Base-by-base conservation (phyloP, 192 early-diverging fungal genomes). In the Chytriomyces sp. region DNA sequence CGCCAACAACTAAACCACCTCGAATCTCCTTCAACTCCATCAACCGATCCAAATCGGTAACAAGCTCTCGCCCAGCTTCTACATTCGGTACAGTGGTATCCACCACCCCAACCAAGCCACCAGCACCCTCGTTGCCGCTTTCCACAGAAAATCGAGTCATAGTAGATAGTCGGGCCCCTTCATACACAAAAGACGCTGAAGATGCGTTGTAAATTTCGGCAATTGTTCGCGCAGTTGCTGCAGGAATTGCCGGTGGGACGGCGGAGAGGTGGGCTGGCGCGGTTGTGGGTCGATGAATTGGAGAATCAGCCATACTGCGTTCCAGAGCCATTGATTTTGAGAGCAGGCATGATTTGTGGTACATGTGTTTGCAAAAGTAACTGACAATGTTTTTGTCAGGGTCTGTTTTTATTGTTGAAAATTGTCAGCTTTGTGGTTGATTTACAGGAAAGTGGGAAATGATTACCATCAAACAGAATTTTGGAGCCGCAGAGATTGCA, bases 301-400 rank as follows among this genome's bases (percentile, higher is more conserved):
- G 64, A 24, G 44, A 26, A 43, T 35, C 50, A 10, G 64, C 1
- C 23, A 20, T n/a, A n/a, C 72, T 73, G 16, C 53, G 18, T 1
- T 73, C 46, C 44, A 59, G 57, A 18, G 61, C 11, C 1, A 73
- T 43, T 9, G 72, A 73, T 26, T 73, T 73, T 7, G 72, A 73
- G 43, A 73, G 72, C n/a, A 98, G 80, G 68, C 97, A 99, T 11
- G 81, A 67, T 75, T 94, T 92, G 72, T 99, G 97, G 77, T 89
- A 97, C 1, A 88, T 86, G 78, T 99, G 96, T 69, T 91, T 86
- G 69, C 97, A 99, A 81, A 96, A 98, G 75, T 97, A 99, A 16
- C 94, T 84, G 47, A 98, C 63, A 9, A 87, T 77, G 24, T 79
- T 13, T 64, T 79, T 20, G 23, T 68, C 46, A 67, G 61, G 61